These are phyloP conservation scores for Stephania japonica DNA, from an alignment of 164 flowering plant genomes.

Conservation along the genomic window DNA sequence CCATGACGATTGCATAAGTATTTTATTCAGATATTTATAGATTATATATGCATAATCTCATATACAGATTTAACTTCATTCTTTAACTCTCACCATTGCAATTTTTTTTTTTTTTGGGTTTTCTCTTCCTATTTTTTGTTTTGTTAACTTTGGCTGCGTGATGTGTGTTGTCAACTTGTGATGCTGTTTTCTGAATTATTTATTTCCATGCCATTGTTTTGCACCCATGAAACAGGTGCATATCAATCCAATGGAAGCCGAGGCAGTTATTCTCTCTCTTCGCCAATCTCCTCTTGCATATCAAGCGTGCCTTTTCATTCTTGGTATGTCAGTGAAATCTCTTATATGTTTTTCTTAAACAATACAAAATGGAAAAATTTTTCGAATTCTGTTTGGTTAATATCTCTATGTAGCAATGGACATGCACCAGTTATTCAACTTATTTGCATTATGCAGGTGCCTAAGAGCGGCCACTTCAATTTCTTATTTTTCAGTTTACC, in stretches of 20 bases:
- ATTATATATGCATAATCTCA: too few relatives aligned
- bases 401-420: neutral
- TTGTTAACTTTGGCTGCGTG: too few relatives aligned
- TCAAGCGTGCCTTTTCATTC: constrained; percentile 70
- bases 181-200: neutral
- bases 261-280: constrained; percentile 66
- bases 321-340: constrained; percentile 45
- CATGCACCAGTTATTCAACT: neutral
- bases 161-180: neutral
- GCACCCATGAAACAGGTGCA: constrained; percentile 47
- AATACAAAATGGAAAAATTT: neutral
- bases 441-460: neutral
- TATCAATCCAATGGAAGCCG: constrained; percentile 74
- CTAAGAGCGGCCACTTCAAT: too few relatives aligned
- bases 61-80: too few relatives aligned
- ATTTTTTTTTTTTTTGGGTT: too few relatives aligned
- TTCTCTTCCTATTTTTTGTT: too few relatives aligned
- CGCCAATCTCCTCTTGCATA: constrained; percentile 74
- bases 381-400: neutral
- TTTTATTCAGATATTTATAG: too few relatives aligned
- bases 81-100: too few relatives aligned
- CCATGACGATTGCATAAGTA: too few relatives aligned
- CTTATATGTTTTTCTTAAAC: neutral
- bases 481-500: neutral
- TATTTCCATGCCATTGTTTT: neutral